phyloP scores from a whole-genome alignment of 371 early-diverging fungal species.

The Apophysomyces sp. region DNA sequence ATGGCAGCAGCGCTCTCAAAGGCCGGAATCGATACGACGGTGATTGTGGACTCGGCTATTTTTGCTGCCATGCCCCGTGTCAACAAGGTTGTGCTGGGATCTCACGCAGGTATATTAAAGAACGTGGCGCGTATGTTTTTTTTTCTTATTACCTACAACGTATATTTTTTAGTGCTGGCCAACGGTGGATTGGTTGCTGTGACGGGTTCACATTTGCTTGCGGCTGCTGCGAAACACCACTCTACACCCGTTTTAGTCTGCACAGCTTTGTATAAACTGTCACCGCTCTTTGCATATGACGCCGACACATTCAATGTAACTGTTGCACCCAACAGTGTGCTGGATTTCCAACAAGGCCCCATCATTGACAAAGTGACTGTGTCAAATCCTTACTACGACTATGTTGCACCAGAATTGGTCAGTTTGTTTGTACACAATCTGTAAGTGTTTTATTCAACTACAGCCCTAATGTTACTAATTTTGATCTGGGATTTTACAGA shows the following conservation, averaged over 20 bases:
- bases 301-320: slow-evolving; percentile 78
- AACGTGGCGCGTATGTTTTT: background rate
- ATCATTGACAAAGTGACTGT: slow-evolving; percentile 80
- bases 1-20: slow-evolving; percentile 77
- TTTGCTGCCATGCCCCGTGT: slow-evolving; percentile 97
- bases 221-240: slow-evolving; percentile 91
- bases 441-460: slow-evolving; percentile 51
- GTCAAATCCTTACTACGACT: slow-evolving; percentile 87
- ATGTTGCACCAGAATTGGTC: slow-evolving; percentile 86
- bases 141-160: background rate
- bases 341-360: slow-evolving; percentile 76
- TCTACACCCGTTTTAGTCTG: slow-evolving; percentile 87
- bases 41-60: slow-evolving; percentile 91
- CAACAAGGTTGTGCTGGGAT: slow-evolving; percentile 95
- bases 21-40: slow-evolving; percentile 88
- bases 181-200: slow-evolving; percentile 91
- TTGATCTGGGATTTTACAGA: background rate
- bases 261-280: slow-evolving; percentile 82
- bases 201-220: slow-evolving; percentile 80
- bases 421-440: slow-evolving; percentile 89
- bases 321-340: slow-evolving; percentile 79
- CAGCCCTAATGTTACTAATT: background rate
- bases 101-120: slow-evolving; percentile 73
- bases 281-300: slow-evolving; percentile 88
- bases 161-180: slow-evolving; percentile 66